Conservation (phyloP, 2,329 filamentous ascomycete genomes). For the Pyricularia pennisetigena region DNA sequence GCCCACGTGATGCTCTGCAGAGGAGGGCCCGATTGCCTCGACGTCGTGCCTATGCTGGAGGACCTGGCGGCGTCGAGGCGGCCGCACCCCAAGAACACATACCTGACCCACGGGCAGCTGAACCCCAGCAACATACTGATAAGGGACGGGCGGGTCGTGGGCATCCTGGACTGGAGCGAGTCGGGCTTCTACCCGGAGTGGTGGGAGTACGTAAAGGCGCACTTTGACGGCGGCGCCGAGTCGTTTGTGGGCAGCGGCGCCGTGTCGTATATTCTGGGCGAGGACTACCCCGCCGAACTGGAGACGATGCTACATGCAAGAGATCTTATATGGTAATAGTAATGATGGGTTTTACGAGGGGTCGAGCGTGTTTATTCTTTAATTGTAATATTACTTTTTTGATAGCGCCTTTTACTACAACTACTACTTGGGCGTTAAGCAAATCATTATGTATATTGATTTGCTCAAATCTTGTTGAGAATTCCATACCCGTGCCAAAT, state of each 20-base stretch:
- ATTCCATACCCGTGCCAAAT: not conserved
- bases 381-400: not conserved
- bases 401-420: not conserved
- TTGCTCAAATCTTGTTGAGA: not conserved
- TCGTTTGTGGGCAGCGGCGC: slow-evolving; percentile 3
- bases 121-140: slow-evolving; percentile 8
- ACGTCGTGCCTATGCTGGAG: slow-evolving; percentile 4
- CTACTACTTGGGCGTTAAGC: not conserved
- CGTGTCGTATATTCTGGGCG: not conserved
- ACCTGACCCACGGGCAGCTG: slow-evolving; percentile 8
- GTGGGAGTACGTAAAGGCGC: slow-evolving; percentile 9
- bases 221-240: slow-evolving; percentile 7
- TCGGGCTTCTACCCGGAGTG: slow-evolving; percentile 8
- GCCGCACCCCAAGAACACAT: not conserved
- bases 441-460: not conserved
- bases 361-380: not conserved
- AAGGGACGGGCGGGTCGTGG: slow-evolving; percentile 5
- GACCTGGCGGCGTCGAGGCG: not conserved
- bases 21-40: not conserved
- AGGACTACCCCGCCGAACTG: slow-evolving; percentile 4
- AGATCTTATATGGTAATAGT: slow-evolving; percentile 6
- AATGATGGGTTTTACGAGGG: not conserved
- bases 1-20: not conserved
- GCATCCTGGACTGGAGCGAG: slow-evolving; percentile 8
- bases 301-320: slow-evolving; percentile 8